Evolutionary conservation across 2,329 filamentous ascomycete genomes (phyloP).

Genomic region (Knufia petricola): DNA sequence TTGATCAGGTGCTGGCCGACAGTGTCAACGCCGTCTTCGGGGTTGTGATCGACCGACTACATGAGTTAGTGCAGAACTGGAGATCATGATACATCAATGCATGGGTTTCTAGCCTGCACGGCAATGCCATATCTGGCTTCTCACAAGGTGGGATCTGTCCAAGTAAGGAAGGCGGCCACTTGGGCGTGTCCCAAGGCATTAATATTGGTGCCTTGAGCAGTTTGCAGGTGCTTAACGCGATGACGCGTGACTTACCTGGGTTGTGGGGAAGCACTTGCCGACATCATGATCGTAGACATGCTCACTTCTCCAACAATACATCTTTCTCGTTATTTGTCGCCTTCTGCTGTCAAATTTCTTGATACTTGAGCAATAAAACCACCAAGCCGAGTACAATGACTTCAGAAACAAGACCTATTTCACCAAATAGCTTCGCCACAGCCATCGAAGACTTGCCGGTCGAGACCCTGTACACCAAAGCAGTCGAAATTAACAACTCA

Average conservation of each 20-base stretch:
- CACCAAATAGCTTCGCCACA: conserved; percentile 41
- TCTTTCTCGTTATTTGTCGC: too few species aligned
- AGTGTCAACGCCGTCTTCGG: conserved; percentile 82
- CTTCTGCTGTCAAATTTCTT: too few species aligned
- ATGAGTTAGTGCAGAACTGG: conserved; percentile 88
- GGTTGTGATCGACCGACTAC: conserved; percentile 87
- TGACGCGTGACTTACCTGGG: background rate
- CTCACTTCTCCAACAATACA: too few species aligned
- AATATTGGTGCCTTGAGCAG: background rate
- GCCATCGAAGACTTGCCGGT: conserved; percentile 51
- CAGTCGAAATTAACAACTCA: conserved; percentile 50
- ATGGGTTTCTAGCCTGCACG: too few species aligned
- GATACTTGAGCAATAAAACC: too few species aligned
- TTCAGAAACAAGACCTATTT: conserved; percentile 39
- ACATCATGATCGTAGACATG: too few species aligned
- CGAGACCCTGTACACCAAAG: conserved; percentile 51
- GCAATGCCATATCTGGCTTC: too few species aligned
- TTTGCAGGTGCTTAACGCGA: background rate
- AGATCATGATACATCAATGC: too few species aligned
- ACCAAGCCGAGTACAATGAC: conserved; percentile 35
- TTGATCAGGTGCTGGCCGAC: conserved; percentile 84
- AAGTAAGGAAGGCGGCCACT: too few species aligned
- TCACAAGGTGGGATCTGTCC: too few species aligned
- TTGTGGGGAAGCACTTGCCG: too few species aligned
- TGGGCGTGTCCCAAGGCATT: background rate